A percentile compares a stretch with the other conserved stretches of the same genome.
Evolutionary conservation across 1,284 basidiomycete genomes (phyloP).

Genomic region (Heterobasidion occidentale): DNA sequence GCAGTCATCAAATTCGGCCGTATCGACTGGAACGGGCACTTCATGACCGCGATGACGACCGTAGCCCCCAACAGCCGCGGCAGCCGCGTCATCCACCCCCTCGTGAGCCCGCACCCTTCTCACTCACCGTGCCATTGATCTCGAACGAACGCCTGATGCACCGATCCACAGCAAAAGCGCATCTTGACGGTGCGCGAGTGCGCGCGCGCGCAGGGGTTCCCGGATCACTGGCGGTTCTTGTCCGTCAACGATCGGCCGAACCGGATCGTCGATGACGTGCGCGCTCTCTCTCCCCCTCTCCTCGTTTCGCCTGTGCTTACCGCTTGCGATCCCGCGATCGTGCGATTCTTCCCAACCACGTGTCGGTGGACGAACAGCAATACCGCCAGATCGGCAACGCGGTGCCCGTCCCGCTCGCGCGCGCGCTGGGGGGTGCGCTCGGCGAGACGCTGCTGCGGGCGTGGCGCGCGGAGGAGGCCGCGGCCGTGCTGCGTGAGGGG

Average conservation of each 20-base stretch:
- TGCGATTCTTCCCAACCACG: too few relatives aligned
- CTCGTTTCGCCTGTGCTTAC: background rate
- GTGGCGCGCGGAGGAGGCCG: conserved; percentile 23
- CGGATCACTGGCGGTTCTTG: conserved; percentile 52
- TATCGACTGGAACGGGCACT: background rate
- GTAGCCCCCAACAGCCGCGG: conserved; percentile 41
- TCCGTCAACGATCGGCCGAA: conserved; percentile 31
- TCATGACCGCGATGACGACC: conserved; percentile 35
- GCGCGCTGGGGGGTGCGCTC: conserved; percentile 52
- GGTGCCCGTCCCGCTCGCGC: conserved; percentile 58
- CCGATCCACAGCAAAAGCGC: conserved; percentile 48
- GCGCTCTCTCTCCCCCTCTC: conserved; percentile 13
- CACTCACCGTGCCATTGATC: background rate
- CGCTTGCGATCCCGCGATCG: background rate
- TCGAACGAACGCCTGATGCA: background rate
- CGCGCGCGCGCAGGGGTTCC: conserved; percentile 67
- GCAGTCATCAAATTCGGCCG: background rate
- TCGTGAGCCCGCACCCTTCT: conserved; percentile 24
- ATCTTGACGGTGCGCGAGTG: conserved; percentile 55
- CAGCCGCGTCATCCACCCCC: conserved; percentile 48
- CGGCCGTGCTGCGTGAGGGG: conserved; percentile 3
- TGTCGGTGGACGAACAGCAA: too few relatives aligned
- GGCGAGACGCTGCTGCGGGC: conserved; percentile 37
- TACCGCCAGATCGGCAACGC: conserved; percentile 67
- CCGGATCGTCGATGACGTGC: conserved; percentile 39